Base-by-base conservation (phyloP, 371 early-diverging fungal genomes). In the Apophysomyces variabilis region DNA sequence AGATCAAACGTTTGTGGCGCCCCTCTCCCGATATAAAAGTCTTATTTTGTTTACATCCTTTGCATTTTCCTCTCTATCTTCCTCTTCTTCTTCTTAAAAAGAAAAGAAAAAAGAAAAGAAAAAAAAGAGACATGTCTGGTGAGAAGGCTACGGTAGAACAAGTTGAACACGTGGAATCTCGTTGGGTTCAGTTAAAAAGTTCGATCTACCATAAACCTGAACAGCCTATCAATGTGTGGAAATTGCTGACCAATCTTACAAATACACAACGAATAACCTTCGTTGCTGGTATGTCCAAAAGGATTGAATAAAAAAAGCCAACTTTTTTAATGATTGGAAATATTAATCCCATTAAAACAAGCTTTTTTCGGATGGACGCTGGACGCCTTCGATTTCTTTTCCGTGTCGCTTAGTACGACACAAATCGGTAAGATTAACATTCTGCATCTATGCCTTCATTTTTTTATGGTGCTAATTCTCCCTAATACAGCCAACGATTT, bases 371-470 rank as follows among this genome's bases (percentile, higher is more conserved):
- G 89, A 11, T 92, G 92, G 91, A 79, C 86, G 26, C 69, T 89
- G n/a, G 90, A 92, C 74, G 87, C 90, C 9, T 85, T 89, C 67
- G 92, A 90, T 73, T 92, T 87, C 72, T 89, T 89, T 68, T 81
- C 82, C 36, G 85, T 90, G 4, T 75, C 86, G 4, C 74, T 90
- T 39, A 70, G 74, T 7, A 75, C 77, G 13, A 73, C 77, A 1
- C 60, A 72, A 38, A 82, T 82, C 21, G 80, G 80, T 80, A 72
- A 71, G 32, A 26, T 26, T 26, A 3, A 26, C 32, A 26, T 13
- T n/a, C 38, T 11, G n/a, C 9, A 21, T 21, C 7, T 50, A 4
- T 50, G 9, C 4, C 21, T 21, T 18, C 18, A 26, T 6, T 43
- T 14, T 14, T 35, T 32, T 1, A 62, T 81, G 21, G 66, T 71